phyloP scores from a whole-genome alignment of 345 rosid species.

The Xanthoceras sorbifolium region DNA sequence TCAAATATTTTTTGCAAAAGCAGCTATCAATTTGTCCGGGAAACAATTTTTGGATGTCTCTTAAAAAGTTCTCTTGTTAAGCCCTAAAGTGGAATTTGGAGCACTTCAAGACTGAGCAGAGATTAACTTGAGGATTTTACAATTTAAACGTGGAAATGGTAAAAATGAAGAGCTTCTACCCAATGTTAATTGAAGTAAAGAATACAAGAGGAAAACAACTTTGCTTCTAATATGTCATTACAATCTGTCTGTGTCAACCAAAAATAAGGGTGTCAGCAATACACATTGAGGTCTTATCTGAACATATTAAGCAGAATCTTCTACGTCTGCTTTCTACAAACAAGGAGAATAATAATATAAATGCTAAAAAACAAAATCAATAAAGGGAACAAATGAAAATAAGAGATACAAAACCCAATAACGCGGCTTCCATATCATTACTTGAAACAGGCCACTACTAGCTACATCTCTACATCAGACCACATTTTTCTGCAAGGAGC shows the following conservation, averaged over 20 bases:
- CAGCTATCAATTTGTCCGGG: too few species aligned
- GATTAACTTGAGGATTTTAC: not conserved
- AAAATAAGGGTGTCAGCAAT: constrained; percentile 22
- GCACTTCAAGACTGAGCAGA: too few species aligned
- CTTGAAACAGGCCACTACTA: constrained; percentile 25
- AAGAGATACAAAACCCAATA: constrained; percentile 10
- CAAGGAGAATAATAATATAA: constrained; percentile 1
- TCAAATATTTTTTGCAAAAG: too few species aligned
- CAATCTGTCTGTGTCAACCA: not conserved
- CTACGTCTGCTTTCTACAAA: constrained; percentile 18
- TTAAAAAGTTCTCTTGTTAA: too few species aligned
- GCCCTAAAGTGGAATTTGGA: too few species aligned
- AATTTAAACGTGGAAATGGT: not conserved
- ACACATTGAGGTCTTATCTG: constrained; percentile 15
- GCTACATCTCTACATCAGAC: constrained; percentile 25
- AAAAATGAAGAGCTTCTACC: not conserved
- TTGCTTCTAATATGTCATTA: not conserved
- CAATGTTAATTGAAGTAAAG: too few species aligned
- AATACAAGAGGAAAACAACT: not conserved
- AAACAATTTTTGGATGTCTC: too few species aligned
- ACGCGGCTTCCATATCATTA: constrained; percentile 17
- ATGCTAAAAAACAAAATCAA: constrained; percentile 10
- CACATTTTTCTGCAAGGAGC: constrained; percentile 37
- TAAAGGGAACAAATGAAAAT: constrained; percentile 27
- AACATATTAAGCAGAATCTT: constrained; percentile 17